These are phyloP conservation scores for Rhodotorula toruloides DNA, from an alignment of 768 basidiomycete species.

Conservation along the genomic window DNA sequence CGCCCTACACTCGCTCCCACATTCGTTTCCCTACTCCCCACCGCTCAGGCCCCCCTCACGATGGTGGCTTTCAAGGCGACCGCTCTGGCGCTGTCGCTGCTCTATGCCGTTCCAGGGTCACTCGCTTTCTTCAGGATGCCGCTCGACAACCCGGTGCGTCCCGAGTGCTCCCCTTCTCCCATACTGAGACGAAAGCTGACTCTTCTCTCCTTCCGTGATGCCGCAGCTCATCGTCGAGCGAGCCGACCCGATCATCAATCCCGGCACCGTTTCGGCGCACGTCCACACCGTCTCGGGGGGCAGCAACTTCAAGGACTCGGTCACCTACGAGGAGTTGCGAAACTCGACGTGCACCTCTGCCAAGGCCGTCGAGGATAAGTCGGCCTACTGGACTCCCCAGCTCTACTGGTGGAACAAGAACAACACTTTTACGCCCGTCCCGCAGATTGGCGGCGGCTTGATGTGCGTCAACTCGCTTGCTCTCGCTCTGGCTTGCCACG, in stretches of 20 bases:
- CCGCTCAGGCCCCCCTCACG: too few species aligned
- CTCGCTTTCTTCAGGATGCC: constrained; percentile 5
- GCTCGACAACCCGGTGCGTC: background rate
- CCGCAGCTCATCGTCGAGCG: constrained; percentile 24
- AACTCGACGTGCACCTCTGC: constrained; percentile 47
- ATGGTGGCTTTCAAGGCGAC: too few species aligned
- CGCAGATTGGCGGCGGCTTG: constrained; percentile 39
- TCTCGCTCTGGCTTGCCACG: background rate
- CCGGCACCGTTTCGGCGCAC: constrained; percentile 37
- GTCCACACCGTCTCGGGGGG: constrained; percentile 48
- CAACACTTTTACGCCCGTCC: constrained; percentile 11
- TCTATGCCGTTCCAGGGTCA: too few species aligned
- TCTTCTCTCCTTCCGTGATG: background rate
- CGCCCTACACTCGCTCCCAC: too few species aligned
- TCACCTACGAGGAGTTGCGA: constrained; percentile 44
- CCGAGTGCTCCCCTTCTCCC: background rate
- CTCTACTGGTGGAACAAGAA: constrained; percentile 13
- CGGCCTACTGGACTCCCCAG: constrained; percentile 35
- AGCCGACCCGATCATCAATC: constrained; percentile 39
- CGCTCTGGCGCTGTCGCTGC: too few species aligned
- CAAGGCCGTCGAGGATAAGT: constrained; percentile 46
- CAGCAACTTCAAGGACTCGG: constrained; percentile 44
- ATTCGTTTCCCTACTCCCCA: too few species aligned
- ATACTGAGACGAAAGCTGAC: background rate
- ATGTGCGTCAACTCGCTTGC: background rate